phyloP scores from a whole-genome alignment of 257 asterid species.

The Solanum verrucosum region DNA sequence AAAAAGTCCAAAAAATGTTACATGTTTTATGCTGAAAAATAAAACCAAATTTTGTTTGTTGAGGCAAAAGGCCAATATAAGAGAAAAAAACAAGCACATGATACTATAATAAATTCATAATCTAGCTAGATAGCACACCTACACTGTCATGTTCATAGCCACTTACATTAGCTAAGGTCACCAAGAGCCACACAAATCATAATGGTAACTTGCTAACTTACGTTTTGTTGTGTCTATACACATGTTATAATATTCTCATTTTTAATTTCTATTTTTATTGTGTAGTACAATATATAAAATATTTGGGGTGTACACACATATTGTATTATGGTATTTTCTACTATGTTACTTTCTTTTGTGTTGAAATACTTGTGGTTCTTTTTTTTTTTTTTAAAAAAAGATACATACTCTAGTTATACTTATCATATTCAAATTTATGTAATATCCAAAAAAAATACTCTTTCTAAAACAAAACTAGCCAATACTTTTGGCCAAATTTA shows the following conservation, averaged over 20 bases:
- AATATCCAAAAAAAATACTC: neutral
- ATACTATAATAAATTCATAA: neutral
- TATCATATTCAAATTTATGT: neutral
- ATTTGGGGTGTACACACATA: neutral
- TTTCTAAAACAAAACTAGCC: neutral
- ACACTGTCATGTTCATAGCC: neutral
- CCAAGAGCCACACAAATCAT: neutral
- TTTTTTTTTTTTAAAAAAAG: neutral
- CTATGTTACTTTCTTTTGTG: neutral
- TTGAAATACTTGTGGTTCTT: neutral
- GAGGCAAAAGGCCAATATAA: neutral
- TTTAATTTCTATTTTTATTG: neutral
- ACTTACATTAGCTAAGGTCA: neutral
- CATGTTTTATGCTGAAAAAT: neutral
- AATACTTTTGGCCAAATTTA: no score
- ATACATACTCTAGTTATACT: neutral
- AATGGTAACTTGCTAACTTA: neutral
- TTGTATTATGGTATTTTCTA: neutral
- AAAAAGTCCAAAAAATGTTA: neutral
- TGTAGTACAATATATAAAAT: neutral
- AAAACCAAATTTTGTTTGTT: neutral
- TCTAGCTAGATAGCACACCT: neutral
- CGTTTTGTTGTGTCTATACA: neutral
- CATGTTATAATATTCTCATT: neutral
- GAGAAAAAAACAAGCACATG: neutral